Base-by-base conservation (phyloP, 2,329 filamentous ascomycete genomes). In the Spiromastix sp. region DNA sequence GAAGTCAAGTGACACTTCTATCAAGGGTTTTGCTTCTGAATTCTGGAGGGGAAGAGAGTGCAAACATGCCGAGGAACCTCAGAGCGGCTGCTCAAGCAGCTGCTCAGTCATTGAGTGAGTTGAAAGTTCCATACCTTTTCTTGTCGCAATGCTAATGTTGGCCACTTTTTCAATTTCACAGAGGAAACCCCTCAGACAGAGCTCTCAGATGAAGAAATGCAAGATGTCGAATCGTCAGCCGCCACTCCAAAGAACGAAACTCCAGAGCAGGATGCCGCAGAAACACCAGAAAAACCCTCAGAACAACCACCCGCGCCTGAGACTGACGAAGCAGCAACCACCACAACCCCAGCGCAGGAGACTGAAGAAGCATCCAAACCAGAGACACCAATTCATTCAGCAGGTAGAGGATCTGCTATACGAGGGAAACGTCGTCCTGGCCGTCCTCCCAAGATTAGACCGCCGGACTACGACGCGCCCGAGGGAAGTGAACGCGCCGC, bases 391-490 rank as follows among this genome's bases (percentile, higher is more conserved):
- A 52, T 61, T 54, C 47, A 74, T 70, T 16, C 13, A 5, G 24
- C 54, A 27, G 52, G 62, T 25, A 49, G 57, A 26, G 69, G 57
- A 46, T 71, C 73, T 16, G 70, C 81, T 30, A 71, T 85, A 32
- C 68, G 69, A 36, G 75, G 81, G 51, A 83, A 83, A 59, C 70
- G 72, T 46, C 78, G 85, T 34, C 71, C 87, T n/a, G 86, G 86
- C 13, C 76, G 86, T 9, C 85, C 85, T 2, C 84, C 85, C 1
- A 93, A 91, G 69, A 87, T 86, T 55, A 73, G 77, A 32, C 83
- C 82, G 0, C 76, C 84, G 3, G 84, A 85, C 54, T 89, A 81
- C 77, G 79, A 87, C 52, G 62, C 52, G 19, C 55, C 67, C 13
- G 57, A 60, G 22, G 61, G 65, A 16, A 57, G 62, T 29, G 48